Evolutionary conservation across 129 eudicot species (phyloP).

Genomic region (Flaveria robusta): DNA sequence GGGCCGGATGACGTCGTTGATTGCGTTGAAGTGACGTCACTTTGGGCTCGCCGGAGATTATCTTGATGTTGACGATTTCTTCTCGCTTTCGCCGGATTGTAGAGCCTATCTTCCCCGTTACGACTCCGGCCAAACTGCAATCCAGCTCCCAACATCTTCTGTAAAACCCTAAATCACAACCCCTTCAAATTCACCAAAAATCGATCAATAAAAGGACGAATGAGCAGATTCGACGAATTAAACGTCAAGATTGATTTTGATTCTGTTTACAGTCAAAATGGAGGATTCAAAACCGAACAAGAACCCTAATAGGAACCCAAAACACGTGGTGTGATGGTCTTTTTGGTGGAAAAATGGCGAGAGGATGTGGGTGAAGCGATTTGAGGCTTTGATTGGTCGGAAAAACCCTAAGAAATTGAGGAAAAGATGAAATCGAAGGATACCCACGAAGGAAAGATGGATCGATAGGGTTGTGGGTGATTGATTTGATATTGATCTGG

Average conservation of each 20-base stretch:
- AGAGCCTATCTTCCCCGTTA: constrained; percentile 79
- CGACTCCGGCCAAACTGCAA: constrained; percentile 76
- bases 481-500: constrained; percentile 25
- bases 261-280: constrained; percentile 16
- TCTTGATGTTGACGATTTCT: constrained; percentile 54
- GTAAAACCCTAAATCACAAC: constrained; percentile 34
- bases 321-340: background rate
- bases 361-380: background rate
- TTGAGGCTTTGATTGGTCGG: constrained; percentile 13
- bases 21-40: constrained; percentile 54
- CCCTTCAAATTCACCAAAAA: constrained; percentile 16
- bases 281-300: constrained; percentile 3
- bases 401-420: constrained; percentile 32
- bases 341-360: constrained; percentile 17
- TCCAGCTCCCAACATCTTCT: constrained; percentile 80
- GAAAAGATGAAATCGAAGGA: constrained; percentile 6
- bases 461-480: constrained; percentile 13
- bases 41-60: constrained; percentile 53
- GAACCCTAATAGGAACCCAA: constrained; percentile 6
- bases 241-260: background rate
- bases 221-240: constrained; percentile 18
- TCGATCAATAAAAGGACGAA: constrained; percentile 15
- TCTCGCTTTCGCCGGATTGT: constrained; percentile 75
- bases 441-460: constrained; percentile 1
- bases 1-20: constrained; percentile 31